Evolutionary conservation across 306 rosid genomes (phyloP), one percentile per base, ranked within the genome.

Genomic region (Quercus bicolor): DNA sequence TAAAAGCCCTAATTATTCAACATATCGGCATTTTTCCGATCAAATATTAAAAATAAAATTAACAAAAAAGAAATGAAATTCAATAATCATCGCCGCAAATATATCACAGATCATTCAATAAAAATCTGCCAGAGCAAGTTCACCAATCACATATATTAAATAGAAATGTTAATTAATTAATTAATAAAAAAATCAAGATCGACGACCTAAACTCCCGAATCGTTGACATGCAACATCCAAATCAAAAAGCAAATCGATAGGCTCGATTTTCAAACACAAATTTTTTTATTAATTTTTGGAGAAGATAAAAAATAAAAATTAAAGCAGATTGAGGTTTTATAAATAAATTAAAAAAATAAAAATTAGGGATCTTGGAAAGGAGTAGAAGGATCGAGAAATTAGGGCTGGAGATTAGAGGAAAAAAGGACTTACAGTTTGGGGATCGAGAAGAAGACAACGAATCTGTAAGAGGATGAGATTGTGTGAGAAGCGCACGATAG

Each of bases 401-500:
- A 75, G 76, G 85, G 68, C 26, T 72, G 73, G 10, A 48, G 84
- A 93, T 84, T 75, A 69, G 66, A 83, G 74, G 74, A 64, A 84
- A 23, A 16, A 53, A 77, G 40, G 73, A 82, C 98, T 85, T 79
- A 94, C 98, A 92, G 97, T 78, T 75, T 73, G 83, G 89, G 86
- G 97, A 92, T 88, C 93, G 88, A 78, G 85, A 76, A 85, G 85
- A 75, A 54, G 80, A 9, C 4, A 21, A 78, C 62, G 84, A 89
- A 88, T 83, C 89, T 88, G 83, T 75, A 72, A 80, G 81, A 85
- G 90, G 93, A 85, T 70, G 92, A 87, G 94, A 86, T 84, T 89
- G 90, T 76, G 85, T 76, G 89, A 79, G 88, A 84, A 85, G 91
- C 86, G 90, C 83, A 79, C 84, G 87, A 88, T 82, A 80, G 79